phyloP scores from a whole-genome alignment of 345 rosid species.

The Zanthoxylum bungeanum region DNA sequence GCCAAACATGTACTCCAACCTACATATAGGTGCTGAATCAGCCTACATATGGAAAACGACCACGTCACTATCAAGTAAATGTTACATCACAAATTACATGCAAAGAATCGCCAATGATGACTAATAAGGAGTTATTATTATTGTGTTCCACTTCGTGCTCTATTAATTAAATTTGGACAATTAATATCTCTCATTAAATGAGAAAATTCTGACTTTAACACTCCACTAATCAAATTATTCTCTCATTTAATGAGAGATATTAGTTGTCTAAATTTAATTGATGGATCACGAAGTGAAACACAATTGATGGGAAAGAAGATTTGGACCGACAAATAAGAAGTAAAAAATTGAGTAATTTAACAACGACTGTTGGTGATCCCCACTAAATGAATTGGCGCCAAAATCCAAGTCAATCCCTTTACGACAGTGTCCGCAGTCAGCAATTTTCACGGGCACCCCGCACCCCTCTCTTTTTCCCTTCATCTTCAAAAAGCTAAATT shows the following conservation, averaged over 20 bases:
- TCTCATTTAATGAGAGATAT: no score
- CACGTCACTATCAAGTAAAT: background rate
- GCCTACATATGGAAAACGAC: background rate
- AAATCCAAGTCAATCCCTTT: slow-evolving; percentile 30
- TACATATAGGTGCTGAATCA: background rate
- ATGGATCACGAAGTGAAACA: no score
- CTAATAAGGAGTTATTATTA: no score
- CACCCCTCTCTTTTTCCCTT: background rate
- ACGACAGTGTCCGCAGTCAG: slow-evolving; percentile 40
- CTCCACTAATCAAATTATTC: no score
- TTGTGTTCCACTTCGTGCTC: no score
- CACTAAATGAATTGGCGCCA: slow-evolving; percentile 38
- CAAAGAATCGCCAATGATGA: background rate
- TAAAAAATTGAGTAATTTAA: background rate
- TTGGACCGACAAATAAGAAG: no score
- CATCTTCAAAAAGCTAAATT: background rate
- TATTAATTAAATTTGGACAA: no score
- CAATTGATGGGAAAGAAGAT: no score
- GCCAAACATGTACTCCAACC: background rate
- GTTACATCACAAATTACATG: background rate
- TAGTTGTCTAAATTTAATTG: no score
- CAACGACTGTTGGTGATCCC: slow-evolving; percentile 13
- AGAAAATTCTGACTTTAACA: no score
- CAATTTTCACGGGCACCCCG: slow-evolving; percentile 28
- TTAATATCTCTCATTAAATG: no score